phyloP scores from a whole-genome alignment of 2,329 filamentous ascomycete genomes.

The Pseudogymnoascus sp. region DNA sequence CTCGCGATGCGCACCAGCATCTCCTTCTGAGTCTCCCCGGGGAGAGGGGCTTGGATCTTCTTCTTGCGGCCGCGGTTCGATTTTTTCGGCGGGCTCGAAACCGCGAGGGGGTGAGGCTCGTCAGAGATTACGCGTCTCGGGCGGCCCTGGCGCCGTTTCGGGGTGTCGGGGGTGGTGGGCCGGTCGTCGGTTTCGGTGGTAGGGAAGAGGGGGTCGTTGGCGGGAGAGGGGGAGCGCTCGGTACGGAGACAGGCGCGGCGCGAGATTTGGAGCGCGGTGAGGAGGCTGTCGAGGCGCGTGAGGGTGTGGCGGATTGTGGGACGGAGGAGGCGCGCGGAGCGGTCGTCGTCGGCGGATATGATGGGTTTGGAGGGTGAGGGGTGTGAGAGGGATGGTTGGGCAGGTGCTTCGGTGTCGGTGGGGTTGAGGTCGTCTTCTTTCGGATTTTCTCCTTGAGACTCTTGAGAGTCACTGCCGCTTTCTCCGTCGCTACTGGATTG shows the following conservation, averaged over 20 bases:
- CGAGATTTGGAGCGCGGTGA: conserved; percentile 63
- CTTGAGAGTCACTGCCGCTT: conserved; percentile 15
- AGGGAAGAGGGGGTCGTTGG: conserved; percentile 22
- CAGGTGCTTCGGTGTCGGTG: background rate
- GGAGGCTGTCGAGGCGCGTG: conserved; percentile 58
- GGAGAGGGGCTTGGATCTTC: conserved; percentile 34
- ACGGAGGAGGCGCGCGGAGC: conserved; percentile 55
- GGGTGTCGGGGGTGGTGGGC: background rate
- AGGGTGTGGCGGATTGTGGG: conserved; percentile 67
- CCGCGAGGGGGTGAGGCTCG: background rate
- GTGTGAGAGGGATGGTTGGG: background rate
- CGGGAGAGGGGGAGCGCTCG: conserved; percentile 36
- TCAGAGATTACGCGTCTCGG: background rate
- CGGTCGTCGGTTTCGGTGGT: background rate
- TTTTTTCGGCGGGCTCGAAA: background rate
- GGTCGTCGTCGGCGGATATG: conserved; percentile 63
- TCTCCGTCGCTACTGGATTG: conserved; percentile 3
- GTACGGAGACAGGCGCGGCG: conserved; percentile 45
- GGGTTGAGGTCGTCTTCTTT: background rate
- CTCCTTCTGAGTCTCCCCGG: conserved; percentile 41
- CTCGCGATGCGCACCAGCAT: conserved; percentile 43
- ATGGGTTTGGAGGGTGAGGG: conserved; percentile 37
- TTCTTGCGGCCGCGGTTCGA: conserved; percentile 29
- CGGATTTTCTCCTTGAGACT: conserved; percentile 17
- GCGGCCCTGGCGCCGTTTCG: background rate